Conservation (phyloP, 225 moss, liverwort and hornwort genomes). For the Physcomitrellopsis africana region DNA sequence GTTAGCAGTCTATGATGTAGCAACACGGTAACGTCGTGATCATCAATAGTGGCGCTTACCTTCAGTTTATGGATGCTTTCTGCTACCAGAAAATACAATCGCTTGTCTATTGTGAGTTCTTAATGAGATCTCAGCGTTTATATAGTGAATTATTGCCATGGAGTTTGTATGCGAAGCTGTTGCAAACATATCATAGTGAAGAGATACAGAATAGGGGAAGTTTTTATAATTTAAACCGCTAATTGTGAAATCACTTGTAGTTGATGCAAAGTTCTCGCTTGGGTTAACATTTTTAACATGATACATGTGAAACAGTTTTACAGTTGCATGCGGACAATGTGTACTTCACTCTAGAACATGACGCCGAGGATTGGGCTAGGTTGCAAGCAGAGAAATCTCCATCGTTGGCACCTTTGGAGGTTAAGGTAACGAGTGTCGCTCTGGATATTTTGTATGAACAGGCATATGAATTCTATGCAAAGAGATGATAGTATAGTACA, state of each 20-base stretch:
- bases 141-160: slow-evolving; percentile 3
- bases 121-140: too few relatives aligned
- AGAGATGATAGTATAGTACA: neutral
- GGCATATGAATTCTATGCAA: neutral
- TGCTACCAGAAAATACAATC: neutral
- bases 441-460: neutral
- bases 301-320: slow-evolving; percentile 54
- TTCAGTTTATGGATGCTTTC: neutral
- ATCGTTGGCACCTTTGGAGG: slow-evolving; percentile 43
- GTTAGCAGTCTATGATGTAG: neutral
- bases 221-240: neutral
- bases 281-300: slow-evolving; percentile 19
- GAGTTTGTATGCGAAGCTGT: slow-evolving; percentile 5
- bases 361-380: slow-evolving; percentile 74
- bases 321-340: slow-evolving; percentile 71
- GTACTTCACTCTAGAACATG: slow-evolving; percentile 78
- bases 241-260: slow-evolving; percentile 14
- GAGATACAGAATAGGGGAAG: neutral
- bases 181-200: slow-evolving; percentile 8
- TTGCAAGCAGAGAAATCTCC: slow-evolving; percentile 59
- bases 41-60: neutral
- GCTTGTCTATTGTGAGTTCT: neutral
- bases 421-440: slow-evolving; percentile 46
- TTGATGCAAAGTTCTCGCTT: slow-evolving; percentile 23
- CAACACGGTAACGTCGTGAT: neutral